Evolutionary conservation across 1,284 basidiomycete species (phyloP), one percentile per base, ranked within the genome.

Genomic region (Polyporus tsugae): DNA sequence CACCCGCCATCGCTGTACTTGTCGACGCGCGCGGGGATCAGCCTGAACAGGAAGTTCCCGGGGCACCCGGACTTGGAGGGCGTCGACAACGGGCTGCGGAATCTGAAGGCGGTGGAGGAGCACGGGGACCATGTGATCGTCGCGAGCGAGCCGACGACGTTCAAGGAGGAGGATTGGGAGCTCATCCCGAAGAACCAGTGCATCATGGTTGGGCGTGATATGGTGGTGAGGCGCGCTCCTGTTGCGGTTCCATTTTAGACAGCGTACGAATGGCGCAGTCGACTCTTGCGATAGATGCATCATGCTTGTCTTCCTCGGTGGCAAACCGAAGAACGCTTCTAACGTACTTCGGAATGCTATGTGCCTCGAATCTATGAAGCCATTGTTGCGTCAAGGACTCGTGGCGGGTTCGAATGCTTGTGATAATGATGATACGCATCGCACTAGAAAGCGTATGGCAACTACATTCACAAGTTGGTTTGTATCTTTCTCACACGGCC

Each of bases 1-100:
- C 78, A 82, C 52, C 81, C 80, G 41, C 80, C 81, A 11, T 78
- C 76, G 35, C 70, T 82, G 66, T 83, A 82, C 72, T 76, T 77
- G 64, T 82, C 81, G 15, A 80, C 78, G 42, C 75, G 67, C 35
- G 81, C 81, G 11, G 81, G 81, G n/a, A 72, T 79, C 19, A 73
- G 75, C 33, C 76, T 83, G 49, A 82, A 82, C 70, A 63, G 79
- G 41, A 81, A 82, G 74, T 82, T 77, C 70, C 78, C 79, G 11
- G 81, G 79, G 2, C 81, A 82, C 71, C 81, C 81, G 11, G 78
- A 81, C 64, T 42, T 58, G 49, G 73, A 70, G 42, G 75, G 70
- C 29, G 64, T 53, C 15, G 73, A 75, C 53, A 73, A 74, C 62
- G 74, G 70, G 41, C 36, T 38, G 58, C 63, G 67, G 71, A 74